phyloP scores from a whole-genome alignment of 805 yeast species.

The Metschnikowia shivogae region DNA sequence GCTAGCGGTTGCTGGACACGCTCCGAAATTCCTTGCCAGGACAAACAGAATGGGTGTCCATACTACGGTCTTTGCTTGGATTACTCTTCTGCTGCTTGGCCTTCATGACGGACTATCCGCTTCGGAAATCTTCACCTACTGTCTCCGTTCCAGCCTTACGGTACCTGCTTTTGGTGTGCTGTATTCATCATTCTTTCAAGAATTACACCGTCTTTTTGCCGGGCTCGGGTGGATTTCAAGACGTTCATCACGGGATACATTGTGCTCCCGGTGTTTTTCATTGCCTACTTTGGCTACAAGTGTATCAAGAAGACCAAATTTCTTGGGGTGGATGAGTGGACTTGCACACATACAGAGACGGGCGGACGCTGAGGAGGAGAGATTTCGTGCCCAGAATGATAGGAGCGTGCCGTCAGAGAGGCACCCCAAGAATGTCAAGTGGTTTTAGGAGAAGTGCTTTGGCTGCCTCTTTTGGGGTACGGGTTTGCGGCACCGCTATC shows the following conservation, averaged over 20 bases:
- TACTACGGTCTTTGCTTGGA: constrained; percentile 47
- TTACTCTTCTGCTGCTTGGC: constrained; percentile 59
- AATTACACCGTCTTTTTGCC: constrained; percentile 60
- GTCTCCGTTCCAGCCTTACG: constrained; percentile 70
- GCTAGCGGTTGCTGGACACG: constrained; percentile 20
- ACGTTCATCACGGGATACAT: constrained; percentile 74
- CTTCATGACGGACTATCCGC: constrained; percentile 61
- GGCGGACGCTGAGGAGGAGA: constrained; percentile 50
- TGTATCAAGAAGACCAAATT: constrained; percentile 46
- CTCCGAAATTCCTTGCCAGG: constrained; percentile 37
- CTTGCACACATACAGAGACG: constrained; percentile 52
- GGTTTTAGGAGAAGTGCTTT: constrained; percentile 47
- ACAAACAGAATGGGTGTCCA: constrained; percentile 63
- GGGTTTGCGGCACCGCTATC: not conserved
- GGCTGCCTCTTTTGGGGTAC: constrained; percentile 28
- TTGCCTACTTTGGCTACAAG: constrained; percentile 57
- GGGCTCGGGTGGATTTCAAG: constrained; percentile 38
- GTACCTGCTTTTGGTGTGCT: constrained; percentile 53
- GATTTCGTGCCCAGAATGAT: constrained; percentile 32
- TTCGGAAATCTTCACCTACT: constrained; percentile 56
- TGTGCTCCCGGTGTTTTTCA: constrained; percentile 61
- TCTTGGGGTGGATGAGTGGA: constrained; percentile 54
- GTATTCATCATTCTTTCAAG: constrained; percentile 55
- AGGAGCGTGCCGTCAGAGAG: constrained; percentile 31
- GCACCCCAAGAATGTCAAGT: constrained; percentile 40